Evolutionary conservation across 371 early-diverging fungal species (phyloP), one percentile per base, ranked within the genome.

Genomic region (Mucor racemosus): DNA sequence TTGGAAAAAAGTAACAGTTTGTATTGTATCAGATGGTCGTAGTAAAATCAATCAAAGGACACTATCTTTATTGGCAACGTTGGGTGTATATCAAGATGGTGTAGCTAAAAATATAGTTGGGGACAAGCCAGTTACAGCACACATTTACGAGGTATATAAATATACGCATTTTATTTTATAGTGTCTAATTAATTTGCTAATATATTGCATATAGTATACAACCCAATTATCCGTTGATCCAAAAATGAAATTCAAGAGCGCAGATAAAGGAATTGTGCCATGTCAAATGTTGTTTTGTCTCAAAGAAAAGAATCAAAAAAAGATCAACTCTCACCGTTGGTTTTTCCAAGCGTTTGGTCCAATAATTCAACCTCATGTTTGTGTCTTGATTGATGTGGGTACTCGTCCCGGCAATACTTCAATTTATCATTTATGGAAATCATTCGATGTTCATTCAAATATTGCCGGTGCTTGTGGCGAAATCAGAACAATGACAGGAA

Each of bases 241-340:
- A 4, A 85, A 86, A 34, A 87, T 89, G 84, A 85, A 92, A 60
- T 85, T 92, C 76, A 86, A 88, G 64, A 90, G 92, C 15, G 88
- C 90, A 46, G 86, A 90, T 62, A 71, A 90, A 61, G 90, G 87
- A 31, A 86, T 91, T 67, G 92, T 94, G 1, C 98, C 98, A 9
- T 88, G 92, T 56, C 98, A 97, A 76, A 89, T 97, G 35, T 70
- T 97, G 31, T 97, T 97, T 71, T 95, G 95, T 70, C 85, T 97
- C 50, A 97, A 97, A 83, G 95, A 95, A 82, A 92, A 91, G 75
- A 94, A 92, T 70, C 88, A 87, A 60, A 94, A 94, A 69, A 92
- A 95, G 84, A 94, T 97, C 82, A 97, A 97, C 77, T 96, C 96
- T 7, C 98, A 97, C 77, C 91, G 96, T 48, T 97, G 98, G 98